phyloP scores from a whole-genome alignment of 441 rosid genomes.

The Cnidoscolus chayamansa region DNA sequence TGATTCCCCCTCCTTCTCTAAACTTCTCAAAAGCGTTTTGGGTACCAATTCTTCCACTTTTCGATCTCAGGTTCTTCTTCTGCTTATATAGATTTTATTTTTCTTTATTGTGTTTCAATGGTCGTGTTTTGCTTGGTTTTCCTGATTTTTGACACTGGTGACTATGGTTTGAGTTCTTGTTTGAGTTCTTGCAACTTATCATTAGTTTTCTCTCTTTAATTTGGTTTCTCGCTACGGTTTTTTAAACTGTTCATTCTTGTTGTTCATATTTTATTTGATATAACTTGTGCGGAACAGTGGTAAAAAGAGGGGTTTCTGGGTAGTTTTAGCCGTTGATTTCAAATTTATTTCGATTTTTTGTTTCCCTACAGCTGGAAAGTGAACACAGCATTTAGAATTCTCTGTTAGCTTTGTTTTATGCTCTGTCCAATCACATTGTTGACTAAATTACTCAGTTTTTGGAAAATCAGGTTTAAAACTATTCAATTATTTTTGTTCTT shows the following conservation, averaged over 20 bases:
- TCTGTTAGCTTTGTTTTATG: slow-evolving; percentile 2
- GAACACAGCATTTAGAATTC: not conserved
- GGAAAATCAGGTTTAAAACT: not conserved
- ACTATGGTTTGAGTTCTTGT: not conserved
- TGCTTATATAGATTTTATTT: not conserved
- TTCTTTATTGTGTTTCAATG: not conserved
- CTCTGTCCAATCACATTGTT: not conserved
- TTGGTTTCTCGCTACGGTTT: not conserved
- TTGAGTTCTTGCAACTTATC: not conserved
- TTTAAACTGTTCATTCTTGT: not conserved
- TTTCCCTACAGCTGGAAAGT: not conserved
- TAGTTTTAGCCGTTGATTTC: not conserved
- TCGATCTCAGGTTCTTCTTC: slow-evolving; percentile 18
- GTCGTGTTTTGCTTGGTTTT: not conserved
- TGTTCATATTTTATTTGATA: not conserved
- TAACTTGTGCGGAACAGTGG: not conserved
- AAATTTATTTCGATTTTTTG: not conserved
- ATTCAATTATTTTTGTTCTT: not conserved
- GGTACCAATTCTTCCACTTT: slow-evolving; percentile 10
- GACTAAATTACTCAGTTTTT: not conserved
- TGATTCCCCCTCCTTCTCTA: slow-evolving; percentile 19
- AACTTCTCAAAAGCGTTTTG: slow-evolving; percentile 18
- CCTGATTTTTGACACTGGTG: not conserved
- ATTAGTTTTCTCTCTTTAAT: not conserved
- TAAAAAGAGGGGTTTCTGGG: not conserved